Evolutionary conservation across 441 rosid species (phyloP).

Genomic region (Corymbia calophylla): DNA sequence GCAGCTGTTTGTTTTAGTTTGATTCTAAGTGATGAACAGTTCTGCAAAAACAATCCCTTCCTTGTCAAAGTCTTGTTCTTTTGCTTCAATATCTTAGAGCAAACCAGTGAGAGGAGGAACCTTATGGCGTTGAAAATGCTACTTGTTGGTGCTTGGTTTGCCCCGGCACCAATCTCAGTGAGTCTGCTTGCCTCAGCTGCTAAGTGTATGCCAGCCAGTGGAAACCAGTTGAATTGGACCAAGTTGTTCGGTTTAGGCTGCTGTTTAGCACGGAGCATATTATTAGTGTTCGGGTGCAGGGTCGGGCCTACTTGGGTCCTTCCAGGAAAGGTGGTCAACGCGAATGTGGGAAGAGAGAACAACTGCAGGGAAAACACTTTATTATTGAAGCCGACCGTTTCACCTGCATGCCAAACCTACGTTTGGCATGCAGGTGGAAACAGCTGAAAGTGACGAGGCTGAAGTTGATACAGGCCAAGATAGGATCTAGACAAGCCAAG

Average conservation of each 20-base stretch:
- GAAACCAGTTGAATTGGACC: constrained; percentile 57
- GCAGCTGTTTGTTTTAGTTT: neutral
- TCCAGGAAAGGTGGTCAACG: too few species aligned
- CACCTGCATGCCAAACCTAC: too few species aligned
- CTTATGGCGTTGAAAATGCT: constrained; percentile 69
- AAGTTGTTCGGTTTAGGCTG: constrained; percentile 49
- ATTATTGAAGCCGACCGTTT: too few species aligned
- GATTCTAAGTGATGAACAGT: constrained; percentile 43
- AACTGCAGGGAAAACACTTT: too few species aligned
- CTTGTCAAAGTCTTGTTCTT: constrained; percentile 52
- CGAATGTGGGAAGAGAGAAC: too few species aligned
- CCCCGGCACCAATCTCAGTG: constrained; percentile 61
- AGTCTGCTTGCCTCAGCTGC: constrained; percentile 64
- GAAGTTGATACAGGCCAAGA: too few species aligned
- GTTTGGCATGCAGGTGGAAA: too few species aligned
- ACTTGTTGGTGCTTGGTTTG: constrained; percentile 86
- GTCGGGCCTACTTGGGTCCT: too few species aligned
- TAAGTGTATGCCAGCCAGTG: constrained; percentile 42
- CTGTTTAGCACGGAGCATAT: constrained; percentile 39
- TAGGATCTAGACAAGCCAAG: too few species aligned
- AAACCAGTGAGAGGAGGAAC: constrained; percentile 51
- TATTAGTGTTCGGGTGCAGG: too few species aligned
- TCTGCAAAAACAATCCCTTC: constrained; percentile 66
- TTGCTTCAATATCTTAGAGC: constrained; percentile 51
- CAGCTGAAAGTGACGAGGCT: too few species aligned